Base-by-base conservation (phyloP, 2,329 filamentous ascomycete genomes). In the Arthrobotrys sinensis region DNA sequence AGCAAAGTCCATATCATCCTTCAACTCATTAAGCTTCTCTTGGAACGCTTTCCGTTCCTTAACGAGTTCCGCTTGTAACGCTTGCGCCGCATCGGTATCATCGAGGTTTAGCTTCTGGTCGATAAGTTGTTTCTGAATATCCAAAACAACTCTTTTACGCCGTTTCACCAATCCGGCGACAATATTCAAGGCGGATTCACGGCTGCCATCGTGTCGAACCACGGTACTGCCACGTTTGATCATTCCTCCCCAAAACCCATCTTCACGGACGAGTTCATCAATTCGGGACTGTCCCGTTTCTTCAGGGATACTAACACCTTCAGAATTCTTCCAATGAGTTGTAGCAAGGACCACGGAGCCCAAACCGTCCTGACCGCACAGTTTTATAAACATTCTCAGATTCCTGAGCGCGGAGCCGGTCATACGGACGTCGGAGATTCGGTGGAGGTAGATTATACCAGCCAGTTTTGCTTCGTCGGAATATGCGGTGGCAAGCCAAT, bases 361-460 rank as follows among this genome's bases (percentile, higher is more conserved):
- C 1, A 65, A 12, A n/a, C 50, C 50, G 45, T 77, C 16, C 52
- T 79, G n/a, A 38, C 83, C 82, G 50, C 81, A 83, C 0, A 83
- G 79, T 12, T 79, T 55, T 43, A 80, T 80, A 68, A 84, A 83
- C 40, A 82, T 79, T 8, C 80, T 52, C 28, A 83, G 73, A 12
- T 80, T 80, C 14, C 71, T 76, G 5, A 71, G 48, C 2, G 81
- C 79, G 0, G 69, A 79, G 1, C 82, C 81, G n/a, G 57, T 48
- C 50, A 82, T 80, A 6, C 81, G 75, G 3, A 79, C 66, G n/a
- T 83, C 82, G 6, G 80, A 82, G 55, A 84, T 84, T 10, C 81
- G 80, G 53, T 84, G 83, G 10, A 84, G 69, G 80, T 86, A 87
- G 28, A 87, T 83, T 62, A 87, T 84, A 1, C 86, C 86, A 1